phyloP scores from a whole-genome alignment of 2,329 filamentous ascomycete genomes.

The Colletotrichum sp. region DNA sequence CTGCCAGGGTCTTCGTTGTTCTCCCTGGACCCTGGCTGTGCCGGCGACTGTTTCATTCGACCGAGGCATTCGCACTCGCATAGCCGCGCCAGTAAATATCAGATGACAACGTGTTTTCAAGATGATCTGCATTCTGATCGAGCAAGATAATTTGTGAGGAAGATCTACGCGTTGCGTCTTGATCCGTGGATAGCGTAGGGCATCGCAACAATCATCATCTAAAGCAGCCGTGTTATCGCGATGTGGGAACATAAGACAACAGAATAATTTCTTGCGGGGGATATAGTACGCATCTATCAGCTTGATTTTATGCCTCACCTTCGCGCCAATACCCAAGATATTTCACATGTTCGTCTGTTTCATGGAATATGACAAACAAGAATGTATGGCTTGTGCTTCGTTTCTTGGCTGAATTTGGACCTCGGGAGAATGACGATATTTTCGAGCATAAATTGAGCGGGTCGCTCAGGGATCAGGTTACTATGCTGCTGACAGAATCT shows the following conservation, averaged over 20 bases:
- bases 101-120: background rate
- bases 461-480: background rate
- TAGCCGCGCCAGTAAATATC: background rate
- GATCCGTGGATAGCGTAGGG: background rate
- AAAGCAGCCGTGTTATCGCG: background rate
- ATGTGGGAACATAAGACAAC: background rate
- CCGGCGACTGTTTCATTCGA: background rate
- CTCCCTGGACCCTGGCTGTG: background rate
- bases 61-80: slow-evolving; percentile 1
- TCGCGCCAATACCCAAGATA: background rate
- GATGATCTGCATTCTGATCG: background rate
- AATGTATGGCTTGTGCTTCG: background rate
- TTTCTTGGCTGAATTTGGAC: background rate
- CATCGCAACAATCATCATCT: background rate
- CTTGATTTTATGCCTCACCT: background rate
- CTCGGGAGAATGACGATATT: background rate
- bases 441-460: background rate
- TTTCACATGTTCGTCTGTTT: background rate
- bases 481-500: background rate
- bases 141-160: background rate
- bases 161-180: background rate
- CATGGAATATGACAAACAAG: background rate
- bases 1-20: background rate
- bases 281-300: background rate
- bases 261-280: background rate